These are phyloP conservation scores for Wallemia ichthyophaga DNA, from an alignment of 1,284 basidiomycete genomes.

Conservation along the genomic window DNA sequence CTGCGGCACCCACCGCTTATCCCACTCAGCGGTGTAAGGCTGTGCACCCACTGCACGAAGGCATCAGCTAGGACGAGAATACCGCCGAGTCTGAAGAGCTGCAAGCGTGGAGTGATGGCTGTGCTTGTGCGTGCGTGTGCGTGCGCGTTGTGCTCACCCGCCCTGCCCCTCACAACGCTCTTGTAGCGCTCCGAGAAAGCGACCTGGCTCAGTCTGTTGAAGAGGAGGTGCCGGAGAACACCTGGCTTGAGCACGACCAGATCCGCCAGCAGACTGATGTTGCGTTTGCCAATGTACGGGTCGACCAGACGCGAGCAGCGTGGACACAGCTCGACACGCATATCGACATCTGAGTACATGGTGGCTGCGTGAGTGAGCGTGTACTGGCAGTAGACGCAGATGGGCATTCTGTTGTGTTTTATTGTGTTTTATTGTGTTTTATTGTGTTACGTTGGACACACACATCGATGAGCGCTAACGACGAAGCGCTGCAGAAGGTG, in stretches of 20 bases:
- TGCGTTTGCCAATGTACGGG: neutral
- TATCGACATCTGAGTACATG: neutral
- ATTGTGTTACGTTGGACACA: too few species aligned
- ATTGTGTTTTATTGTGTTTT: too few species aligned
- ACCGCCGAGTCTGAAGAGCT: neutral
- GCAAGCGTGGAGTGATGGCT: too few species aligned
- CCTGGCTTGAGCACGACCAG: neutral
- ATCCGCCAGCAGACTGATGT: neutral
- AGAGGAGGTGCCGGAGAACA: neutral
- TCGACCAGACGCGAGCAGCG: neutral
- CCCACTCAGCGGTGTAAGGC: too few species aligned
- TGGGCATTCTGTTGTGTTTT: neutral
- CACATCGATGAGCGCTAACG: neutral
- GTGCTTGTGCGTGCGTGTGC: too few species aligned
- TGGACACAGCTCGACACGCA: neutral
- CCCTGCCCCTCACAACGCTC: neutral
- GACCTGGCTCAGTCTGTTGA: too few species aligned
- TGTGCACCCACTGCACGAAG: neutral
- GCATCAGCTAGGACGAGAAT: neutral
- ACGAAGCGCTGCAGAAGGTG: constrained; percentile 1
- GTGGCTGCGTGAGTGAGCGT: neutral
- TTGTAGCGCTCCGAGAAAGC: neutral
- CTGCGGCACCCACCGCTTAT: too few species aligned
- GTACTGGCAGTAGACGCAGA: neutral
- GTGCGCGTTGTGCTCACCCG: too few species aligned